Evolutionary conservation across 2,329 filamentous ascomycete species (phyloP), one percentile per base, ranked within the genome.

Genomic region (Fusarium protoensiforme): DNA sequence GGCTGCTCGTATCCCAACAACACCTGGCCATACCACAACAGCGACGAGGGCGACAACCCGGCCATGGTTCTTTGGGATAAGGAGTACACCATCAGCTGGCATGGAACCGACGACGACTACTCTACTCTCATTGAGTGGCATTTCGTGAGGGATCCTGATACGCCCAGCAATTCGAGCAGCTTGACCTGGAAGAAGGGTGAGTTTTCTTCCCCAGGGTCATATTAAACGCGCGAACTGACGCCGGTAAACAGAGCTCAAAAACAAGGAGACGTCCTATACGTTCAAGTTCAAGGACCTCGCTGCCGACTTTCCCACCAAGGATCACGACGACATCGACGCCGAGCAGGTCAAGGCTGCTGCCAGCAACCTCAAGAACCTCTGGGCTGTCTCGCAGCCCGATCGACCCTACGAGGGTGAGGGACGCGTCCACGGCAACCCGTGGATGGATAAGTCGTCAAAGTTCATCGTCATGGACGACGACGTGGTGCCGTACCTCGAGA

Each of bases 61-160:
- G 68, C 72, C n/a, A 46, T 72, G 46, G 65, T 69, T 38, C 39
- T 73, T 16, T 75, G 70, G 72, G 61, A 73, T 5, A 38, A 67
- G 4, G 59, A 65, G 4, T 75, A 73, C 61, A 66, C 43, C 10
- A 56, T 75, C 7, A 61, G 62, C n/a, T 75, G 72, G 72, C 41
- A 65, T 14, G 67, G 67, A 14, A 67, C 70, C 9, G 70, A 75
- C 38, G 38, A 64, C 14, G 33, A 74, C 11, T 69, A 75, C 31
- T 43, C 67, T 24, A 64, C 61, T 3, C 36, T 72, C 7, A 20
- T 73, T 27, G 51, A 69, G 24, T 73, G 71, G 66, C 56, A 67
- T 22, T 73, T 73, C 43, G 71, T 71, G 24, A 64, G 60, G 43
- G 69, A 72, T 22, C 41, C 48, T 18, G 64, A 72, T 24, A 18